Conservation (phyloP, 2,329 filamentous ascomycete genomes). For the Exophiala alcalophila region DNA sequence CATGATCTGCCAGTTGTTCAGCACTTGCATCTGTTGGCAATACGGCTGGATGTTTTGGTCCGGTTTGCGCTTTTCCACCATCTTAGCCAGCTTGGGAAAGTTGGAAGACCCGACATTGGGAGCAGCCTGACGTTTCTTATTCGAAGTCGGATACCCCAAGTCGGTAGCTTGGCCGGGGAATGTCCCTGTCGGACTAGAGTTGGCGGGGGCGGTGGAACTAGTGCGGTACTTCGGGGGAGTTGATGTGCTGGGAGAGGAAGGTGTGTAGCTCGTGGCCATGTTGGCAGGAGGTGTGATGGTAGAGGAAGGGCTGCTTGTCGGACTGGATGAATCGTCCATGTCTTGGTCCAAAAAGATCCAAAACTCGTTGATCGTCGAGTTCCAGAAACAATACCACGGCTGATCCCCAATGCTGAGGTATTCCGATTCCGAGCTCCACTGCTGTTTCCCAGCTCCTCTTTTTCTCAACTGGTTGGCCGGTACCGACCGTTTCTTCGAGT, state of each 20-base stretch:
- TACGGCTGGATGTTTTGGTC: conserved; percentile 47
- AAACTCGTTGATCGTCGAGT: conserved; percentile 62
- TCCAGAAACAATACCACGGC: conserved; percentile 71
- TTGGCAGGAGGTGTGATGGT: conserved; percentile 23
- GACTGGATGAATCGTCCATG: conserved; percentile 33
- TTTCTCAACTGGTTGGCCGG: conserved; percentile 12
- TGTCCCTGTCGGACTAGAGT: conserved; percentile 28
- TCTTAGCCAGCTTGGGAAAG: conserved; percentile 60
- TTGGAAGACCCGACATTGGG: conserved; percentile 29
- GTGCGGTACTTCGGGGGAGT: conserved; percentile 6
- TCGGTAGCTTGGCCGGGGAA: conserved; percentile 21
- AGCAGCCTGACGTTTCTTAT: conserved; percentile 24
- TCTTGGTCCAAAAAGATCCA: conserved; percentile 63
- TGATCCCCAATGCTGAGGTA: conserved; percentile 54
- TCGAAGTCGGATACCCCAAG: conserved; percentile 24
- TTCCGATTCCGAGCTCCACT: conserved; percentile 36
- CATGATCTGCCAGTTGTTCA: conserved; percentile 49
- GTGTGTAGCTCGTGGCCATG: conserved; percentile 15
- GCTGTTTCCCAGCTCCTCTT: conserved; percentile 31
- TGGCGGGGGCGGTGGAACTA: conserved; percentile 13
- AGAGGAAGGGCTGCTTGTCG: conserved; percentile 24
- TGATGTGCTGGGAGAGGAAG: conserved; percentile 1
- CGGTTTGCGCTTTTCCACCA: conserved; percentile 61
- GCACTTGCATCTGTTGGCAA: conserved; percentile 63
- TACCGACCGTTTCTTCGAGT: conserved; percentile 33